Evolutionary conservation across 768 basidiomycete genomes (phyloP).

Genomic region (Austroboletus festivus): DNA sequence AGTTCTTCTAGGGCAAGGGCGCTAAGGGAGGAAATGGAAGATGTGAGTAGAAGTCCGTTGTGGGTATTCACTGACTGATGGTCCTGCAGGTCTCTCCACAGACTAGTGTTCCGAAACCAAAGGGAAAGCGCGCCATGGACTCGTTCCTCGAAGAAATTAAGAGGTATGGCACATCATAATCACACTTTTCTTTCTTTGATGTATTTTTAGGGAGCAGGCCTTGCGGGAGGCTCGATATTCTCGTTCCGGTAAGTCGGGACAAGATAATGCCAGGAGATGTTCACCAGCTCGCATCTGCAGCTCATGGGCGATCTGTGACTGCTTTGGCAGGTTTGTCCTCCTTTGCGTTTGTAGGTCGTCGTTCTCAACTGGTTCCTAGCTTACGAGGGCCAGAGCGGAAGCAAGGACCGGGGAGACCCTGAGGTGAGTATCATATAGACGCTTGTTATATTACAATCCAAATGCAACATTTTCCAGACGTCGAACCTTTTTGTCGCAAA

Average conservation of each 20-base stretch:
- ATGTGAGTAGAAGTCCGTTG: conserved; percentile 24
- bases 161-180: conserved; percentile 45
- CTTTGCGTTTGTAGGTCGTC: background rate
- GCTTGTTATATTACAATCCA: background rate
- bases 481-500: conserved; percentile 97
- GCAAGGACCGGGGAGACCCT: conserved; percentile 84
- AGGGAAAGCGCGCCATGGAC: conserved; percentile 96
- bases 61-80: conserved; percentile 3
- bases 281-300: conserved; percentile 26
- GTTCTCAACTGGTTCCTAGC: conserved; percentile 39
- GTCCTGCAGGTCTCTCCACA: conserved; percentile 56
- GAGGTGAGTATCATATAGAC: conserved; percentile 47
- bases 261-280: background rate
- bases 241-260: conserved; percentile 50
- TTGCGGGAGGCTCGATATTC: conserved; percentile 83
- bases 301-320: conserved; percentile 76
- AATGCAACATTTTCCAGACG: conserved; percentile 48
- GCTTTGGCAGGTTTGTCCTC: conserved; percentile 74
- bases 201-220: conserved; percentile 77
- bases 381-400: conserved; percentile 88
- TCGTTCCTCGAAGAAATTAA: conserved; percentile 96
- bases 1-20: conserved; percentile 31
- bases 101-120: conserved; percentile 58
- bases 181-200: conserved; percentile 2
- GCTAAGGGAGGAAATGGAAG: conserved; percentile 32